Evolutionary conservation across 257 asterid species (phyloP).

Genomic region (Rehmannia glutinosa): DNA sequence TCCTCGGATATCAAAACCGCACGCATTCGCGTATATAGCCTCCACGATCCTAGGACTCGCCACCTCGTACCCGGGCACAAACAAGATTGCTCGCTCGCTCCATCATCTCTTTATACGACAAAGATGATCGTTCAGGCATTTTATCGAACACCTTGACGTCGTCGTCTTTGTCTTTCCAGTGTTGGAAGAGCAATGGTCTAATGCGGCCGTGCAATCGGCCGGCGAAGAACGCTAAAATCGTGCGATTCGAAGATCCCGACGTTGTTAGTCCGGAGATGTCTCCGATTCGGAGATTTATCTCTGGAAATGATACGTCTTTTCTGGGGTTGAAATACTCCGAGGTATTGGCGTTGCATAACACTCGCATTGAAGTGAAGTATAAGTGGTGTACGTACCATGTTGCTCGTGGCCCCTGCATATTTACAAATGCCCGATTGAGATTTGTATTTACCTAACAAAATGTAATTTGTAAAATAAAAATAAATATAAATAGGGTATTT

Average conservation of each 20-base stretch:
- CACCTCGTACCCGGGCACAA: conserved; percentile 69
- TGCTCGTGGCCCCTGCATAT: conserved; percentile 65
- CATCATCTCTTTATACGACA: conserved; percentile 42
- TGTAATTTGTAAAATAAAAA: no score
- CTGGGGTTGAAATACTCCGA: conserved; percentile 69
- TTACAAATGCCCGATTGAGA: no score
- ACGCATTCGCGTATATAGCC: conserved; percentile 64
- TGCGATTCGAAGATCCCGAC: conserved; percentile 25
- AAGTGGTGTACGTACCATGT: conserved; percentile 58
- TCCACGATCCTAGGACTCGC: conserved; percentile 63
- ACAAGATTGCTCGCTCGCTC: conserved; percentile 47
- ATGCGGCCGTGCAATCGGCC: conserved; percentile 57
- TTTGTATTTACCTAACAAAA: no score
- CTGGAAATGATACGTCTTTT: conserved; percentile 63
- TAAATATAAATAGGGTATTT: no score
- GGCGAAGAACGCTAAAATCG: conserved; percentile 59
- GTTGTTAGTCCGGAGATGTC: conserved; percentile 7
- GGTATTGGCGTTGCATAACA: conserved; percentile 65
- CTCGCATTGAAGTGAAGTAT: conserved; percentile 66
- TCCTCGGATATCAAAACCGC: conserved; percentile 47
- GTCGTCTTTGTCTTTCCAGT: conserved; percentile 40
- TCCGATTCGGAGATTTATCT: conserved; percentile 43
- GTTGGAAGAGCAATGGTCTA: conserved; percentile 35
- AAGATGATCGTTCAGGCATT: conserved; percentile 24
- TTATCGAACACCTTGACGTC: conserved; percentile 32